Base-by-base conservation (phyloP, 2,329 filamentous ascomycete genomes). In the Harringtonia aguacate region DNA sequence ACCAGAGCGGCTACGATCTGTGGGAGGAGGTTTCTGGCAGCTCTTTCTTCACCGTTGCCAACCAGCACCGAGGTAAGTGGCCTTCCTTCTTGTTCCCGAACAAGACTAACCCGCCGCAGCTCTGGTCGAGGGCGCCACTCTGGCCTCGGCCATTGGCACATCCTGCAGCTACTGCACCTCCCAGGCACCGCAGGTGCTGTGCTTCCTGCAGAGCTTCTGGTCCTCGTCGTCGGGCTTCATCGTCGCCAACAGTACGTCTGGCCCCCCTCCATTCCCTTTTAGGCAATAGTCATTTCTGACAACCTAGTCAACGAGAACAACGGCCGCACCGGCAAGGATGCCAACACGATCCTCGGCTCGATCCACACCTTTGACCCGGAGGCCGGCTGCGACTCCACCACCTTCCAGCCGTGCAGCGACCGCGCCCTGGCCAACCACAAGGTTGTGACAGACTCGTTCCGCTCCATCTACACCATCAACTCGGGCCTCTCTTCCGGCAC, bases 21-120 rank as follows among this genome's bases (percentile, higher is more conserved):
- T 92, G 86, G 86, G 86, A 92, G 58, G 86, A 92, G 59, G 76
- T 89, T 14, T 66, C 69, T 21, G 83, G 84, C 34, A 80, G 76
- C 20, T 88, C 84, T 1, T 92, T 89, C 67, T 94, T 90, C 62
- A 92, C 86, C 1, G 65, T 79, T 28, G 75, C 78, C 4, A 72
- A 74, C 34, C 77, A 84, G 48, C 79, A 90, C 57, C 77, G 85
- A 52, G 24, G 24, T 27, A 27, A 6, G 24, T n/a, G n/a, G n/a
- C n/a, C n/a, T n/a, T 27, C 24, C 24, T 27, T 27, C 24, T 27
- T 10, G 10, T 27, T 27, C 7, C 24, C 10, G 24, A 27, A 6
- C 24, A 27, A n/a, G n/a, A n/a, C n/a, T n/a, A n/a, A n/a, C n/a
- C n/a, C n/a, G n/a, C n/a, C 10, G 7, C 24, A 27, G 72, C 77